Base-by-base conservation (phyloP, 2,329 filamentous ascomycete species). In the Colletotrichum phormii region DNA sequence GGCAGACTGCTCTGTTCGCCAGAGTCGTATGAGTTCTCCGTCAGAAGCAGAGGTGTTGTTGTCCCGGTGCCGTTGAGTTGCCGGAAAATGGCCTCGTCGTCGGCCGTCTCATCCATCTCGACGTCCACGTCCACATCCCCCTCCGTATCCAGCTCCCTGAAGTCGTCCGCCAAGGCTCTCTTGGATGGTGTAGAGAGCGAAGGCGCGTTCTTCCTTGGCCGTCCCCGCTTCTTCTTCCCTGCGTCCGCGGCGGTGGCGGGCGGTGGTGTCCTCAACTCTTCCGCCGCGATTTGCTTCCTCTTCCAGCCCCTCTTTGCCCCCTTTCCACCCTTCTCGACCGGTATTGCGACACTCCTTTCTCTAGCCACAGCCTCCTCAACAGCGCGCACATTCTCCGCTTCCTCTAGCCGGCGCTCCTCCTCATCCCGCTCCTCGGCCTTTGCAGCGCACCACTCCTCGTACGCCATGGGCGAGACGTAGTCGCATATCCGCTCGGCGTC, bases 391-490 rank as follows among this genome's bases (percentile, higher is more conserved):
- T 77, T 71, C 57, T 77, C 77, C 18, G 80, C 78, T 42, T 78
- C 65, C 29, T 76, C 78, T 24, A 78, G 68, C 26, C 77, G 76
- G 9, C 75, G 72, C 35, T 82, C 81, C 51, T 85, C 81, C 58
- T 81, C 77, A n/a, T 87, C 85, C 24, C 84, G 79, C 68, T 84
- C 81, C 26, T 86, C 80, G 62, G 84, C 83, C 15, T 83, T 80
- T 2, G 81, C 78, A 65, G 84, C 86, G 74, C 91, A 89, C 82
- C 86, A 92, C 0, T 89, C 84, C 77, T 92, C 90, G 3, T 91
- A 76, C 11, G 83, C 84, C 12, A 83, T 81, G 2, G 87, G 86
- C 0, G 90, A 91, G 8, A 92, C 89, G 74, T 90, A 92, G 37
- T 91, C 86, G 13, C 88, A 82, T 6, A 90, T 83, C 72, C 83